Evolutionary conservation across 2,329 filamentous ascomycete species (phyloP), one percentile per base, ranked within the genome.

Genomic region (Zymoseptoria crescenta): DNA sequence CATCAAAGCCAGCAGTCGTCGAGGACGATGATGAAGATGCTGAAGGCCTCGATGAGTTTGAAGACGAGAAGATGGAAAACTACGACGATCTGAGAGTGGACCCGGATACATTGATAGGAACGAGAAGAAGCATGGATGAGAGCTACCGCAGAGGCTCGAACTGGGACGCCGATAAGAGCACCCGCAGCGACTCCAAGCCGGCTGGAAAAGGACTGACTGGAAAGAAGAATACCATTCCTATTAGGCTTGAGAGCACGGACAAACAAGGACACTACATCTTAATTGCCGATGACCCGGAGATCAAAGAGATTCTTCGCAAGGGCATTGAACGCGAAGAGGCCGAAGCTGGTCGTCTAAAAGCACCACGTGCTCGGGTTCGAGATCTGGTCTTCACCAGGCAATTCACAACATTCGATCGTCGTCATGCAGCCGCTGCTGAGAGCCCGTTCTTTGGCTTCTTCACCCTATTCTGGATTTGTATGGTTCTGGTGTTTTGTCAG

Each of bases 371-470:
- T 30, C 73, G 73, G 13, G 74, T 81, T 51, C 72, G 79, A 57
- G 79, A 87, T 67, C 75, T 89, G 51, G 82, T 89, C 55, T 92
- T 91, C 69, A 90, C 87, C 0, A 79, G 83, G 24, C 85, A 87
- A 61, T 88, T 52, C 13, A 79, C 85, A 0, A 81, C 86, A 0
- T 91, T 92, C 70, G 88, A 92, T 72, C 80, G 86, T 9, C 84
- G 88, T 64, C 91, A 91, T 68, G 79, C 81, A 4, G 75, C 76
- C 1, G 82, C 83, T 1, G 80, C 82, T 3, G 84, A 86, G 53
- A 89, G 85, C 49, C 85, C 86, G 0, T 92, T 91, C 67, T 84
- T 88, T 69, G 89, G 89, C 29, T 92, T 92, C 75, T 91, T 89
- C 68, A 88, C 86, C 0, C 76, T 93, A 0, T 91, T 91, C 72